Percentiles rank a stretch among this genome's conserved stretches.
These are phyloP conservation scores for Powellomyces hirtus DNA, from an alignment of 192 early-diverging fungal genomes.

Conservation along the genomic window DNA sequence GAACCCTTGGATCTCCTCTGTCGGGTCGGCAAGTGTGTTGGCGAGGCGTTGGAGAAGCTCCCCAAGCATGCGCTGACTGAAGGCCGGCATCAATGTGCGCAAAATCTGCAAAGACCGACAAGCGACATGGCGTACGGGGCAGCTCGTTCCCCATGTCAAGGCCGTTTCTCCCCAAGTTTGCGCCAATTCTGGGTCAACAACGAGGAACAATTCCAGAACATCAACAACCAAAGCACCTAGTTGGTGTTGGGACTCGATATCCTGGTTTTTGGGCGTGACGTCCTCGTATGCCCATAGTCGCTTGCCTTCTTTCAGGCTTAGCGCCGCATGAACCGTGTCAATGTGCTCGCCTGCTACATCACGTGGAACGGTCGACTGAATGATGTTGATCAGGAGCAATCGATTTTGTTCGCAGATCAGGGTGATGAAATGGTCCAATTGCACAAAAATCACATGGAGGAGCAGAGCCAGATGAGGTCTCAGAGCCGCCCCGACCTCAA, in stretches of 20 bases:
- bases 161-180: conserved; percentile 75
- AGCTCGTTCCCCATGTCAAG: conserved; percentile 77
- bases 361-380: conserved; percentile 63
- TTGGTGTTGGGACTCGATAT: conserved; percentile 34
- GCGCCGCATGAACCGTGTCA: conserved; percentile 47
- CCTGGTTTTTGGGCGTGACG: conserved; percentile 51
- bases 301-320: conserved; percentile 69
- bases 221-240: conserved; percentile 42
- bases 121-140: conserved; percentile 83
- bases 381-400: conserved; percentile 71
- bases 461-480: conserved; percentile 66
- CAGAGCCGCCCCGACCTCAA: conserved; percentile 67
- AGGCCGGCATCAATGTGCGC: conserved; percentile 64
- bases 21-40: conserved; percentile 71
- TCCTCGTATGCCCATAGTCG: conserved; percentile 81
- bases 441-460: conserved; percentile 75
- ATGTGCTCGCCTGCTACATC: conserved; percentile 31
- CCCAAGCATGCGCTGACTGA: conserved; percentile 71
- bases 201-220: conserved; percentile 46
- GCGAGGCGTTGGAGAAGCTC: conserved; percentile 75
- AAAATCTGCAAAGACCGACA: conserved; percentile 85
- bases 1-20: conserved; percentile 77
- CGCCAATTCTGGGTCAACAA: conserved; percentile 37
- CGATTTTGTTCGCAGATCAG: conserved; percentile 75
- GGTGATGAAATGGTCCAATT: conserved; percentile 76